A percentile compares a stretch with the other conserved stretches of the same genome.
Conservation (phyloP, 371 early-diverging fungal genomes). For the Mortierella sp. region DNA sequence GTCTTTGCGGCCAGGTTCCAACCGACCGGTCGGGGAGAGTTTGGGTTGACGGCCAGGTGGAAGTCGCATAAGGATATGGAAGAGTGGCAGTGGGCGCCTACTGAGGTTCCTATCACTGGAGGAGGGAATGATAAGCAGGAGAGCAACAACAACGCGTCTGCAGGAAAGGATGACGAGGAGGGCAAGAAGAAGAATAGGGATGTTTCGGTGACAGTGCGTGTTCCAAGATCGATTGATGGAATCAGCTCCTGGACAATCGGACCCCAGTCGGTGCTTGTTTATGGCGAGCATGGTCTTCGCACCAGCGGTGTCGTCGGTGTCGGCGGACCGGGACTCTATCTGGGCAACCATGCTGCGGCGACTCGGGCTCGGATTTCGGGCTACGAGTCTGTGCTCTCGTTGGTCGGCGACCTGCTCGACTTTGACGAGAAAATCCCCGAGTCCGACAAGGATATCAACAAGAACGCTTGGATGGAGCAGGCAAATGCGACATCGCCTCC, state of each 20-base stretch:
- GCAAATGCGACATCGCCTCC: slow-evolving; percentile 19
- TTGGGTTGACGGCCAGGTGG: slow-evolving; percentile 54
- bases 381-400: slow-evolving; percentile 48
- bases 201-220: slow-evolving; percentile 33
- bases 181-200: slow-evolving; percentile 20
- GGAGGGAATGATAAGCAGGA: not conserved
- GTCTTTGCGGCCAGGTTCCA: slow-evolving; percentile 42
- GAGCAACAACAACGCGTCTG: not conserved
- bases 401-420: slow-evolving; percentile 42
- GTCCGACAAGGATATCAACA: slow-evolving; percentile 41
- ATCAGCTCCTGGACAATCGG: slow-evolving; percentile 49
- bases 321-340: slow-evolving; percentile 48
- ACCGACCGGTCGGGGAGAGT: slow-evolving; percentile 55
- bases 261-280: slow-evolving; percentile 49
- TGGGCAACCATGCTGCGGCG: slow-evolving; percentile 55
- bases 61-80: slow-evolving; percentile 33
- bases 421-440: slow-evolving; percentile 54
- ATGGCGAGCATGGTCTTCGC: slow-evolving; percentile 37
- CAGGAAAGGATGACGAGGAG: not conserved
- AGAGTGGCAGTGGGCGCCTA: slow-evolving; percentile 51
- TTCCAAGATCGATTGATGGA: slow-evolving; percentile 34
- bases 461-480: slow-evolving; percentile 44
- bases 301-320: slow-evolving; percentile 24
- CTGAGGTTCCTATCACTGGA: not conserved
- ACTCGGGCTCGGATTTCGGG: slow-evolving; percentile 50